Conservation (phyloP, 805 yeast genomes). For the Candida multigemmis region DNA sequence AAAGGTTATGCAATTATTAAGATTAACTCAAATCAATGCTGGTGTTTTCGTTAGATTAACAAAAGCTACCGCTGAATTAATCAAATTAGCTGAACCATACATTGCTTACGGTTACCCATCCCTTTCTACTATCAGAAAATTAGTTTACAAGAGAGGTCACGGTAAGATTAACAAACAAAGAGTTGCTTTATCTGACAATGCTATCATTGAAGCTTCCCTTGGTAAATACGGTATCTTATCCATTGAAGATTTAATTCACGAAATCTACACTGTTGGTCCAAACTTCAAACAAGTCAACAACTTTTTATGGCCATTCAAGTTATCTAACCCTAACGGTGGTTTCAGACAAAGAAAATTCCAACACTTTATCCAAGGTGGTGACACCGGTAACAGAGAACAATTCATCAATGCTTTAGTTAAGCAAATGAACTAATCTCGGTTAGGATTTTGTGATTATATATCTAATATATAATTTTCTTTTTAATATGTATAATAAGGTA, state of each 20-base stretch:
- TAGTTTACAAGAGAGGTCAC: slow-evolving; percentile 95
- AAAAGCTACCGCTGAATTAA: slow-evolving; percentile 90
- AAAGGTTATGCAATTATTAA: slow-evolving; percentile 91
- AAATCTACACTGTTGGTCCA: slow-evolving; percentile 93
- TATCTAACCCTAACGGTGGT: slow-evolving; percentile 95
- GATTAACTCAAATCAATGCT: slow-evolving; percentile 89
- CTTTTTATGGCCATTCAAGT: slow-evolving; percentile 97
- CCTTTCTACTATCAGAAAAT: slow-evolving; percentile 83
- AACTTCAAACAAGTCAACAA: slow-evolving; percentile 98
- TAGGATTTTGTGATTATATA: background rate
- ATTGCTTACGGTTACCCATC: slow-evolving; percentile 97
- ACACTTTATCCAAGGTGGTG: slow-evolving; percentile 97
- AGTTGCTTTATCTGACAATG: slow-evolving; percentile 80
- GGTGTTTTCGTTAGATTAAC: slow-evolving; percentile 93
- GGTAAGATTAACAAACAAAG: slow-evolving; percentile 97
- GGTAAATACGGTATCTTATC: slow-evolving; percentile 92
- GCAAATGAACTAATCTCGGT: slow-evolving; percentile 70
- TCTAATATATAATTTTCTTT: slow-evolving; percentile 2
- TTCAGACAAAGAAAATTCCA: slow-evolving; percentile 97
- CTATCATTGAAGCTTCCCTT: slow-evolving; percentile 77
- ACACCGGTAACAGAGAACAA: slow-evolving; percentile 97
- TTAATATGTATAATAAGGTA: slow-evolving; percentile 2
- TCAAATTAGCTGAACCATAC: slow-evolving; percentile 93
- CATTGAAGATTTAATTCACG: slow-evolving; percentile 92
- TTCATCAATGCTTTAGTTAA: slow-evolving; percentile 90